Evolutionary conservation across 805 yeast genomes (phyloP).

Genomic region (Myxozyma melibiosi): DNA sequence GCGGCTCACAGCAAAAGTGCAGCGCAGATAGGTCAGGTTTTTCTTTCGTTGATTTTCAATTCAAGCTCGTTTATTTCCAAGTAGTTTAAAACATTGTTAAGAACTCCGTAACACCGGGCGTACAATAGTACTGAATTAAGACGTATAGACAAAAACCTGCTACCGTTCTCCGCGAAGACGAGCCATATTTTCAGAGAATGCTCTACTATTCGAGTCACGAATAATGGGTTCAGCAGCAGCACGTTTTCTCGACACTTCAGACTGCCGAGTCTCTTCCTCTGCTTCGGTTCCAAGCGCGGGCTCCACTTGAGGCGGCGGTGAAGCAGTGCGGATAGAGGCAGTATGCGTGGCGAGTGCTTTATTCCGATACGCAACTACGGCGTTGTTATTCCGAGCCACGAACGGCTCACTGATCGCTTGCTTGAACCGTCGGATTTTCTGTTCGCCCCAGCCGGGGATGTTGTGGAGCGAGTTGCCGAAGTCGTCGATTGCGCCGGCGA

Average conservation of each 20-base stretch:
- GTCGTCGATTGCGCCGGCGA: constrained; percentile 39
- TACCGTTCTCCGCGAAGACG: constrained; percentile 4
- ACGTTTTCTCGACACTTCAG: neutral
- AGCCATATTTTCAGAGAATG: constrained; percentile 9
- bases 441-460: constrained; percentile 43
- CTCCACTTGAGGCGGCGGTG: neutral
- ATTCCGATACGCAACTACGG: constrained; percentile 3
- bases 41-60: too few relatives aligned
- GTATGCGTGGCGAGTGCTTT: neutral
- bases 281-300: neutral
- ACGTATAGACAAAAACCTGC: too few relatives aligned
- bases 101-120: too few relatives aligned
- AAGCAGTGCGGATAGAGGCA: neutral
- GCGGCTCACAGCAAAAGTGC: too few relatives aligned
- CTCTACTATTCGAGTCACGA: constrained; percentile 2
- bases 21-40: too few relatives aligned
- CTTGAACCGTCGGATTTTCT: constrained; percentile 37
- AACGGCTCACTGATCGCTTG: constrained; percentile 38
- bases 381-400: constrained; percentile 9
- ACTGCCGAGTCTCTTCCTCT: neutral
- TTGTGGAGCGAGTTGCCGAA: constrained; percentile 35
- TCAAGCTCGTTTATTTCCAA: too few relatives aligned
- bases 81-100: too few relatives aligned
- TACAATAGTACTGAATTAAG: too few relatives aligned
- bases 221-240: constrained; percentile 5